phyloP scores from a whole-genome alignment of 805 yeast species.

The Phaffomyces opuntiae region DNA sequence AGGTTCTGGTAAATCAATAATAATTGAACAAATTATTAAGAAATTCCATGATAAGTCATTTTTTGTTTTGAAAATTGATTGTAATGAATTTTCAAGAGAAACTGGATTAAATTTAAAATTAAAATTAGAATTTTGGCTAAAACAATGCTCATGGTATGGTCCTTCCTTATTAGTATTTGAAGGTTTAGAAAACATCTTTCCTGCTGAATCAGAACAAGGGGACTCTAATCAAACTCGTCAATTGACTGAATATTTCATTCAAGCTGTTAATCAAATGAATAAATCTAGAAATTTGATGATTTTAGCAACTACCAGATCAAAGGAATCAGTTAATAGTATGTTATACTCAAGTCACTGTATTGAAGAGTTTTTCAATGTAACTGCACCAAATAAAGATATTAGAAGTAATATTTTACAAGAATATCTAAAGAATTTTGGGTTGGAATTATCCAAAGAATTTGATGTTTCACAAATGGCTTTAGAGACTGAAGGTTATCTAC shows the following conservation, averaged over 20 bases:
- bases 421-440: constrained; percentile 16
- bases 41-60: constrained; percentile 33
- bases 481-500: constrained; percentile 86
- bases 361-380: constrained; percentile 52
- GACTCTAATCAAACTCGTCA: constrained; percentile 60
- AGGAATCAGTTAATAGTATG: constrained; percentile 53
- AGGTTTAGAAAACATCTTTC: constrained; percentile 65
- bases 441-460: constrained; percentile 33
- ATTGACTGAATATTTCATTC: constrained; percentile 53
- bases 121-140: constrained; percentile 37
- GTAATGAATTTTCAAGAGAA: constrained; percentile 54
- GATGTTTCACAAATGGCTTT: constrained; percentile 45
- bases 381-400: constrained; percentile 61
- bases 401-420: constrained; percentile 40
- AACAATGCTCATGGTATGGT: constrained; percentile 61
- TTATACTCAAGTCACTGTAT: constrained; percentile 65
- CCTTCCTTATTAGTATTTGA: constrained; percentile 75
- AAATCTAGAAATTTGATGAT: constrained; percentile 42
- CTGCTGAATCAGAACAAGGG: constrained; percentile 50
- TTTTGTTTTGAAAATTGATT: constrained; percentile 41
- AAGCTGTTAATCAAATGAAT: constrained; percentile 34
- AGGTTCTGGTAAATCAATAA: constrained; percentile 75
- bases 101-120: constrained; percentile 39
- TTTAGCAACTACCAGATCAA: constrained; percentile 56
- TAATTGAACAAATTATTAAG: constrained; percentile 37